Base-by-base conservation (phyloP, 257 asterid genomes). In the Buddleja alternifolia region DNA sequence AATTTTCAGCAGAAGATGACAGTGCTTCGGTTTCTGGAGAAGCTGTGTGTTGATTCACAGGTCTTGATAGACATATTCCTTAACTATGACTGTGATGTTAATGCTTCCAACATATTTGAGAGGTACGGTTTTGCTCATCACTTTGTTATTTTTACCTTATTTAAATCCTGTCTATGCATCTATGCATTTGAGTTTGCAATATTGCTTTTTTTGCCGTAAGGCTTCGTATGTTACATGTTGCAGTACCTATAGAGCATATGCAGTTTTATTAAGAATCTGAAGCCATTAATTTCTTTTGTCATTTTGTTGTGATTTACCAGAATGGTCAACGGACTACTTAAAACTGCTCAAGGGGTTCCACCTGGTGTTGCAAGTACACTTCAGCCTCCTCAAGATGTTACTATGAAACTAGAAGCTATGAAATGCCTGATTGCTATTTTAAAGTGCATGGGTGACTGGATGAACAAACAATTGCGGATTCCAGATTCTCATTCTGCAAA, bases 1-100 rank as follows among this genome's bases (percentile, higher is more conserved):
- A 94, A 91, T 80, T 94, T 91, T 78, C 98, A 89, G 84, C 99
- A 94, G 63, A 94, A 94, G 90, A 88, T 94, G 99, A 88, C 89
- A 59, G 99, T 94, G 58, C 99, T 94, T 67, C 86, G 90, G 78
- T 94, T 94, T 85, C 86, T 91, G 72, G 97, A 87, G 89, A 94
- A 78, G 87, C 92, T 94, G 41, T 89, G 95, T 48, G 65, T 77
- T 71, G 99, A 91, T 82, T 92, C 99, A 6, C 99, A 94, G 85
- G 89, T 91, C 76, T 73, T 94, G 88, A 88, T 91, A 59, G 99
- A 94, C 90, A 91, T 94, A 82, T 94, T 94, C 81, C 96, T 94
- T 58, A 94, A 94, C 80, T 94, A 94, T 74, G 99, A 94, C 54
- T 94, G 99, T 78, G 99, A 94, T 80, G 98, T 94, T 77, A 94